Evolutionary conservation across 2,329 filamentous ascomycete genomes (phyloP), one percentile per base, ranked within the genome.

Genomic region (Chrysoporthe deuterocubensis): DNA sequence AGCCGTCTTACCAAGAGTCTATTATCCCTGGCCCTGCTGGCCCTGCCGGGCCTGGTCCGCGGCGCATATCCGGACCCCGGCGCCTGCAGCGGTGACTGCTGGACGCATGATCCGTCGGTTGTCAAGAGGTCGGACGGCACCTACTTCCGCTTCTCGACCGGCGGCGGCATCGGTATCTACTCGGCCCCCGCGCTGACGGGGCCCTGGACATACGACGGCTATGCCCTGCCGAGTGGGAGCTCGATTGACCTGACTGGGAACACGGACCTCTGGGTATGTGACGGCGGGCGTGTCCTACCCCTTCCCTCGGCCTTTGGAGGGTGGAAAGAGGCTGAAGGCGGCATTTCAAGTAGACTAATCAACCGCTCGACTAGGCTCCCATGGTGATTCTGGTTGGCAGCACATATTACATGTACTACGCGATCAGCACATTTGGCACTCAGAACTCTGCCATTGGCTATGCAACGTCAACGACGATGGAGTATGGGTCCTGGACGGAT

Each of bases 341-440:
- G 26, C 26, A 26, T 26, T 26, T 26, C 26, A 26, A 26, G 26
- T 26, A 37, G 9, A 54, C 14, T 66, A 7, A 57, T 52, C 64
- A 18, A 7, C 3, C 1, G 3, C 18, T 26, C 40, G n/a, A 34
- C 9, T 52, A 89, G 88, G 90, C 90, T 1, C 90, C 90, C 0
- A 89, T 92, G 71, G 85, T 89, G 16, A 76, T 80, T 21, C 78
- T 85, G 18, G 81, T 91, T n/a, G 85, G 84, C 70, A 80, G 78
- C 65, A 80, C 81, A 0, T 91, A 90, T 78, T 85, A 90, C 72
- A 83, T 92, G n/a, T 91, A 89, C 82, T 90, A 91, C 77, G 81
- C 85, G 1, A 87, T 90, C n/a, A 88, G 84, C 46, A 80, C 83
- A 0, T 90, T 89, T 70, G 89, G 89, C 0, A 83, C 81, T 0